A percentile compares a stretch with the other conserved stretches of the same genome.
phyloP scores from a whole-genome alignment of 345 rosid species.

The Garcia nutans region DNA sequence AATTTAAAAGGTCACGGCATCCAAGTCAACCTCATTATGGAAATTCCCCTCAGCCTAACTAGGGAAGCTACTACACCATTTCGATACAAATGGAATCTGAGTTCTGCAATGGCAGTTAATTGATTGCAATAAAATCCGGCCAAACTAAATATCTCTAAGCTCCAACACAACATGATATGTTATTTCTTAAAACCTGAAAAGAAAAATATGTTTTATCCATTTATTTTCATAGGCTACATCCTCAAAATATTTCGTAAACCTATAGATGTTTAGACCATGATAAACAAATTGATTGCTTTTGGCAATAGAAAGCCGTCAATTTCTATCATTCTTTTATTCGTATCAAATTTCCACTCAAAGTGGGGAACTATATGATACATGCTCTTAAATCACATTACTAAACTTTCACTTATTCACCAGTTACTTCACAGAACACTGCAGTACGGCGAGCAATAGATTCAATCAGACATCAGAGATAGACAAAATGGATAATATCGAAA shows the following conservation, averaged over 20 bases:
- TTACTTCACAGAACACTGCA: not conserved
- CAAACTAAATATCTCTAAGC: not conserved
- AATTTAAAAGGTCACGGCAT: not conserved
- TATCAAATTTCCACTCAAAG: not conserved
- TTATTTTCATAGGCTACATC: not conserved
- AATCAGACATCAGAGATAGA: not conserved
- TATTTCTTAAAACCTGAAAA: too few species aligned
- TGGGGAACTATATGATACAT: not conserved
- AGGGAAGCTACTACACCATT: not conserved
- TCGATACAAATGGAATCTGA: not conserved
- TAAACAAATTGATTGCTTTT: not conserved
- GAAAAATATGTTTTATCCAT: not conserved
- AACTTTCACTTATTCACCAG: not conserved
- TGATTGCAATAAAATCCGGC: not conserved
- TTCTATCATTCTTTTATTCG: not conserved
- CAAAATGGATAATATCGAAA: not conserved
- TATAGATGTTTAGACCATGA: not conserved
- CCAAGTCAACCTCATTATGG: not conserved
- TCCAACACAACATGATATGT: not conserved
- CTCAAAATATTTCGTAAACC: not conserved
- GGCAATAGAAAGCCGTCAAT: not conserved
- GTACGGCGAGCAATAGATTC: not conserved
- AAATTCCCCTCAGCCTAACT: not conserved
- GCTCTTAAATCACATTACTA: not conserved
- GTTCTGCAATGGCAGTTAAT: not conserved